These are phyloP conservation scores for Rhodotorula graminis DNA, from an alignment of 768 basidiomycete species.

Conservation along the genomic window DNA sequence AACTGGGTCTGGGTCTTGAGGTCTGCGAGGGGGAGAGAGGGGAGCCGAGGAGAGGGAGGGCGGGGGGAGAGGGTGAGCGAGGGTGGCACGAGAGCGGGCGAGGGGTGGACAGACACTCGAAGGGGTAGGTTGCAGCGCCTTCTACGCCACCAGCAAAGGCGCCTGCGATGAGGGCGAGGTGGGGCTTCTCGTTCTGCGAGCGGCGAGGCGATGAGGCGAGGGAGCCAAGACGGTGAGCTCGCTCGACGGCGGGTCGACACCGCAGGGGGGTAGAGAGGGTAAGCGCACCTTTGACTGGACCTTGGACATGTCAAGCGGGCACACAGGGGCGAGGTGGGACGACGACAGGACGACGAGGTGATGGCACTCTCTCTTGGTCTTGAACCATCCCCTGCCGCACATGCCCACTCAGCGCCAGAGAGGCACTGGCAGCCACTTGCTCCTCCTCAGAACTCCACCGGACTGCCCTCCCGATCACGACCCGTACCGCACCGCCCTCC, in stretches of 20 bases:
- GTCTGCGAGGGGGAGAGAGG: constrained; percentile 71
- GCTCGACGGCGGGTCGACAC: not conserved
- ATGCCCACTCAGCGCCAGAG: not conserved
- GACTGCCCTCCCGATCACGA: constrained; percentile 35
- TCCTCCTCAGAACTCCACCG: constrained; percentile 51
- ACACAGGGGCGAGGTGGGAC: too few species aligned
- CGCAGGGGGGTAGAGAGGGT: too few species aligned
- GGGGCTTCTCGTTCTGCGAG: constrained; percentile 53
- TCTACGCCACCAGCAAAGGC: constrained; percentile 88
- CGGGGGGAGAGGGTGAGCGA: not conserved
- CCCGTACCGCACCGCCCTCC: not conserved
- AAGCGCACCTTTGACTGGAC: not conserved
- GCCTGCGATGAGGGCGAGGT: constrained; percentile 70
- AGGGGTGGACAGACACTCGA: constrained; percentile 16
- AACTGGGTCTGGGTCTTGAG: constrained; percentile 94
- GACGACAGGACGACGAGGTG: not conserved
- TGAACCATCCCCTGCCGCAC: too few species aligned
- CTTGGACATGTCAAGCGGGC: not conserved
- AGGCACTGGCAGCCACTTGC: constrained; percentile 30
- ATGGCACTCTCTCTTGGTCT: not conserved
- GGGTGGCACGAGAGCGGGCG: too few species aligned
- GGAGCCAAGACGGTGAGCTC: not conserved
- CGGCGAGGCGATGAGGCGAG: not conserved
- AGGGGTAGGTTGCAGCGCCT: constrained; percentile 47
- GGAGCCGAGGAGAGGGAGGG: not conserved